Base-by-base conservation (phyloP, 257 asterid species). In the Solanum pennellii region DNA sequence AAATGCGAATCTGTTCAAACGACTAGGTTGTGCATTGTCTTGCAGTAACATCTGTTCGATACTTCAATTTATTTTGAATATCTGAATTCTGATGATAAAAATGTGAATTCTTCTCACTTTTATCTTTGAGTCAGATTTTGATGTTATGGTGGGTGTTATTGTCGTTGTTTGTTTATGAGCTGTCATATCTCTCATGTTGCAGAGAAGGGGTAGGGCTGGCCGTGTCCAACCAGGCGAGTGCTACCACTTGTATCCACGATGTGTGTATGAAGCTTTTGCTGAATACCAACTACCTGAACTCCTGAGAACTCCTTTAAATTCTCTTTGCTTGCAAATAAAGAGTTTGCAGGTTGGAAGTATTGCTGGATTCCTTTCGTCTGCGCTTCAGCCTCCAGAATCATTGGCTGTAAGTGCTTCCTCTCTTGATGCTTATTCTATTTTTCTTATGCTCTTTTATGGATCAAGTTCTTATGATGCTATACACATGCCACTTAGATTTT, bases 151-250 rank as follows among this genome's bases (percentile, higher is more conserved):
- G 68, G 85, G 29, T 80, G 85, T 80, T 47, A 11, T 47, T 27
- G 42, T 27, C 52, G 52, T 74, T 39, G 23, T 80, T 77, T 80
- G 10, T 16, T 80, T 45, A 80, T 27, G 85, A 80, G 23, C 68
- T 47, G 84, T 47, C 65, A 80, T 47, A 18, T 47, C 68, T 80
- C 27, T 49, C 65, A 49, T 91, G 88, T 88, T 92, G 89, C 98
- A 97, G 99, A 95, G 99, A 92, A 92, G 96, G 92, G 99, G 99
- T 76, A 94, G 99, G 90, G 98, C 99, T 86, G 99, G 99, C n/a
- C 98, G 99, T 66, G 99, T 97, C 91, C 98, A 93, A 91, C 95
- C 99, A 66, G 99, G 98, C 18, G 99, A 94, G 91, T 95, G 99
- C 92, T 97, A 94, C 95, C 98, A 97, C 91, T 88, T 97, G 82